phyloP scores from a whole-genome alignment of 805 yeast species.

The Ogataea populi-albae region DNA sequence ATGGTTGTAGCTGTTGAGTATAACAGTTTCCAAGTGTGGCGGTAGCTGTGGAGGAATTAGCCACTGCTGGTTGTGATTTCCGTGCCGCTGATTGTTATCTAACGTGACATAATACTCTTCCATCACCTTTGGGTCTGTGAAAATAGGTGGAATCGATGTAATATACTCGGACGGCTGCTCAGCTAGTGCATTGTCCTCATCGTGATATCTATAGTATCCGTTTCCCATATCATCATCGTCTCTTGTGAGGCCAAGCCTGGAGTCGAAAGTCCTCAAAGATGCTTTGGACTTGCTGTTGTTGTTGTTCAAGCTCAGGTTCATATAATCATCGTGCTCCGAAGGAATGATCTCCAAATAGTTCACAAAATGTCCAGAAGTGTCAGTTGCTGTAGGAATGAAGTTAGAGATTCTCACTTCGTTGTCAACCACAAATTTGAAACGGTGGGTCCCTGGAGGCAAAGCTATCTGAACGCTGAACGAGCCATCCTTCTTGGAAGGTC shows the following conservation, averaged over 20 bases:
- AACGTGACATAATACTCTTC: conserved; percentile 78
- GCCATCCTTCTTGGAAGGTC: conserved; percentile 46
- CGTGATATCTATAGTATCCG: conserved; percentile 75
- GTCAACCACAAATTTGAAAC: conserved; percentile 91
- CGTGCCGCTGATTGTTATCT: conserved; percentile 57
- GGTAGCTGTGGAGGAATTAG: conserved; percentile 95
- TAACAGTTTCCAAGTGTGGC: conserved; percentile 93
- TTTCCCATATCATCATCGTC: conserved; percentile 82
- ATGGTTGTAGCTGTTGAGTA: conserved; percentile 67
- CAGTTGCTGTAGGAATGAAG: conserved; percentile 92
- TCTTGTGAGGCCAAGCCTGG: conserved; percentile 58
- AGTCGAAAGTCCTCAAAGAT: conserved; percentile 45
- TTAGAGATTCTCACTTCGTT: conserved; percentile 89
- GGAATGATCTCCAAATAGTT: conserved; percentile 75
- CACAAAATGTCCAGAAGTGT: conserved; percentile 93
- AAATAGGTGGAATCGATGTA: conserved; percentile 74
- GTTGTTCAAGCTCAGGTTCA: conserved; percentile 17
- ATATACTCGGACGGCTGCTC: conserved; percentile 46
- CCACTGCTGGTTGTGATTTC: conserved; percentile 49
- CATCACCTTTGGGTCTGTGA: conserved; percentile 83
- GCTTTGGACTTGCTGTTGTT: conserved; percentile 23
- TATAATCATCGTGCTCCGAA: conserved; percentile 27
- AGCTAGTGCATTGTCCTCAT: conserved; percentile 41
- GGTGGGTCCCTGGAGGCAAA: conserved; percentile 86
- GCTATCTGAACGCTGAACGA: conserved; percentile 68